phyloP scores from a whole-genome alignment of 345 rosid species.

The Ricinus communis region DNA sequence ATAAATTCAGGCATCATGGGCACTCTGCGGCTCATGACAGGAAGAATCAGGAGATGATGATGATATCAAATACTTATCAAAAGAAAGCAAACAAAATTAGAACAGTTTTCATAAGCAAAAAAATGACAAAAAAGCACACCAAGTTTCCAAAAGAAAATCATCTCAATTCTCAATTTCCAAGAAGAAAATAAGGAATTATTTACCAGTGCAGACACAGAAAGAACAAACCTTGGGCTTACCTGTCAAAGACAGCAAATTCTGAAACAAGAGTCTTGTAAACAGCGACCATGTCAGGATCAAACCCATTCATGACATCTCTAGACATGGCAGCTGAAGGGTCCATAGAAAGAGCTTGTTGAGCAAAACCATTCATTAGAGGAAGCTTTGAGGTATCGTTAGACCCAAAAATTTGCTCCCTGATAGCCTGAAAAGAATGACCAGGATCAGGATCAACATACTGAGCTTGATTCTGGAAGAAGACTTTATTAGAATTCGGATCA shows the following conservation, averaged over 20 bases:
- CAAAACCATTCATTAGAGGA: conserved; percentile 88
- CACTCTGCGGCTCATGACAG: too few species aligned
- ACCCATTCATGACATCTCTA: conserved; percentile 73
- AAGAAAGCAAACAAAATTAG: not conserved
- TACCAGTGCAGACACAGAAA: not conserved
- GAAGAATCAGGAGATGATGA: too few species aligned
- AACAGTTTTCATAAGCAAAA: not conserved
- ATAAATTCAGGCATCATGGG: too few species aligned
- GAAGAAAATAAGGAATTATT: not conserved
- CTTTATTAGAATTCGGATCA: conserved; percentile 48
- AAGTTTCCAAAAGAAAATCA: not conserved
- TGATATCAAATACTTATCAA: not conserved
- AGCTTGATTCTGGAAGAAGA: conserved; percentile 49
- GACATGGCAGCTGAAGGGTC: conserved; percentile 59
- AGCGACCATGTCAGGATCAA: conserved; percentile 61
- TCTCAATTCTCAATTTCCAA: not conserved
- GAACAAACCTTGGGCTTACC: too few species aligned
- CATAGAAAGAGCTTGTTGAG: conserved; percentile 72
- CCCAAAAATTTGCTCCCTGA: conserved; percentile 85
- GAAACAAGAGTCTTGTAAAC: conserved; percentile 82
- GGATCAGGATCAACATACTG: conserved; percentile 92
- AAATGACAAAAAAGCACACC: not conserved
- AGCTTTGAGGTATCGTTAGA: conserved; percentile 58
- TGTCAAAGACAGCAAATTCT: conserved; percentile 80
- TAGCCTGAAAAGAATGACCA: conserved; percentile 93